phyloP scores from a whole-genome alignment of 257 asterid species.

The Fraxinus excelsior region DNA sequence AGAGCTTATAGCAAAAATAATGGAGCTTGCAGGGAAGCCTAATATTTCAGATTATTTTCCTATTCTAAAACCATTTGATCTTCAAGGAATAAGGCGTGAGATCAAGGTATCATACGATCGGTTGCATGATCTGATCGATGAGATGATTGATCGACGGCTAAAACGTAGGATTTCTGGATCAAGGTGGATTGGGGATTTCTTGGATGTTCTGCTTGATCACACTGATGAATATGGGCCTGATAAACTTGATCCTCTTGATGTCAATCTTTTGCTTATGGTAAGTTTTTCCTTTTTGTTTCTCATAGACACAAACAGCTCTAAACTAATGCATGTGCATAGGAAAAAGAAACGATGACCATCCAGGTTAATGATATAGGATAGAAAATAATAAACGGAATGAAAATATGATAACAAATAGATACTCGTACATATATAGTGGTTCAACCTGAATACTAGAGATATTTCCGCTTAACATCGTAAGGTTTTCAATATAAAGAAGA shows the following conservation, averaged over 20 bases:
- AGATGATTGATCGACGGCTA: conserved; percentile 23
- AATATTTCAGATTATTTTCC: conserved; percentile 36
- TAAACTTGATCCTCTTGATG: conserved; percentile 19
- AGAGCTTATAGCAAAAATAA: conserved; percentile 23
- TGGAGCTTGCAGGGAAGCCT: conserved; percentile 40
- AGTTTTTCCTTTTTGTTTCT: not conserved
- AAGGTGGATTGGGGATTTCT: conserved; percentile 25
- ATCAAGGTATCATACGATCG: conserved; percentile 25
- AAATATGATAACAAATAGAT: no score
- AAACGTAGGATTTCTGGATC: conserved; percentile 16
- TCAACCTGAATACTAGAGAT: no score
- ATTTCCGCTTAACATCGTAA: no score
- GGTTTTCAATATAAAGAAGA: no score
- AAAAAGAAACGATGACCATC: not conserved
- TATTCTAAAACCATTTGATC: conserved; percentile 36
- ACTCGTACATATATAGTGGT: no score
- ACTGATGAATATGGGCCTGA: conserved; percentile 14
- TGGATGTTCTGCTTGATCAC: conserved; percentile 40
- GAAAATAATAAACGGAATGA: not conserved
- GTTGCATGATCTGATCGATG: conserved; percentile 30
- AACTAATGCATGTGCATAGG: not conserved
- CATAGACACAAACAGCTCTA: not conserved
- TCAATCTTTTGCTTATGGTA: conserved; percentile 34
- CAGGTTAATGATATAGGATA: not conserved
- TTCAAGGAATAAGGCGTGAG: conserved; percentile 28